A percentile compares a stretch with the other conserved stretches of the same genome.
Evolutionary conservation across 2,329 filamentous ascomycete genomes (phyloP).

Genomic region (Pezicula radicicola): DNA sequence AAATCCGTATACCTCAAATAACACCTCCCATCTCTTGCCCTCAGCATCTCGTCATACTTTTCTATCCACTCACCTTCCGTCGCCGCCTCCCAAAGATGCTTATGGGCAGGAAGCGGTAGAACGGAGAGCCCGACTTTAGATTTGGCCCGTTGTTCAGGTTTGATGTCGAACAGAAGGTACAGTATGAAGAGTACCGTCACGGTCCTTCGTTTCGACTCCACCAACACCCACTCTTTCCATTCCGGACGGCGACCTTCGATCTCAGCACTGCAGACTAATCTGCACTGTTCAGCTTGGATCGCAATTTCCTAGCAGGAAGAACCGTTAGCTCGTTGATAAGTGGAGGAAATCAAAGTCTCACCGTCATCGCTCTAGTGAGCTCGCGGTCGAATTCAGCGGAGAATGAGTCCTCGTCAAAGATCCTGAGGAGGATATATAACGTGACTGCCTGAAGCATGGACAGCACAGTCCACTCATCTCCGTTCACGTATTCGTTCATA

Average conservation of each 20-base stretch:
- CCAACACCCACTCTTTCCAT: conserved; percentile 14
- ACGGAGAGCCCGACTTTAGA: conserved; percentile 13
- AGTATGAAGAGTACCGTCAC: conserved; percentile 14
- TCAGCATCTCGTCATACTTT: conserved; percentile 15
- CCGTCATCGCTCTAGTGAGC: conserved; percentile 13
- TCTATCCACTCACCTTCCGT: conserved; percentile 9
- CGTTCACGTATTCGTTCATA: conserved; percentile 8
- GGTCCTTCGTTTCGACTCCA: conserved; percentile 15
- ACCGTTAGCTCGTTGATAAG: conserved; percentile 6
- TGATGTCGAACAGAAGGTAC: conserved; percentile 14
- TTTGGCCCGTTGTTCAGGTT: conserved; percentile 12
- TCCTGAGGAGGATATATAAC: conserved; percentile 15
- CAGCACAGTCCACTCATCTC: conserved; percentile 13
- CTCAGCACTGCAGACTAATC: conserved; percentile 11
- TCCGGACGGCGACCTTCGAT: conserved; percentile 13
- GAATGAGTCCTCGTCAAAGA: conserved; percentile 14
- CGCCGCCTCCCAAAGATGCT: conserved; percentile 12
- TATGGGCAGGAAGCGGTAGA: conserved; percentile 13
- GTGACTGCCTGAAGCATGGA: conserved; percentile 15
- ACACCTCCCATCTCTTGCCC: conserved; percentile 8
- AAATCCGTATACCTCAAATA: conserved; percentile 16
- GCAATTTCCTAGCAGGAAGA: conserved; percentile 5
- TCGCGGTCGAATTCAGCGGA: conserved; percentile 14
- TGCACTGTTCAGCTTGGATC: conserved; percentile 7
- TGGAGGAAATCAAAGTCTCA: conserved; percentile 5